Base-by-base conservation (phyloP, 1,284 basidiomycete species). In the Chalciporus piperatoides region DNA sequence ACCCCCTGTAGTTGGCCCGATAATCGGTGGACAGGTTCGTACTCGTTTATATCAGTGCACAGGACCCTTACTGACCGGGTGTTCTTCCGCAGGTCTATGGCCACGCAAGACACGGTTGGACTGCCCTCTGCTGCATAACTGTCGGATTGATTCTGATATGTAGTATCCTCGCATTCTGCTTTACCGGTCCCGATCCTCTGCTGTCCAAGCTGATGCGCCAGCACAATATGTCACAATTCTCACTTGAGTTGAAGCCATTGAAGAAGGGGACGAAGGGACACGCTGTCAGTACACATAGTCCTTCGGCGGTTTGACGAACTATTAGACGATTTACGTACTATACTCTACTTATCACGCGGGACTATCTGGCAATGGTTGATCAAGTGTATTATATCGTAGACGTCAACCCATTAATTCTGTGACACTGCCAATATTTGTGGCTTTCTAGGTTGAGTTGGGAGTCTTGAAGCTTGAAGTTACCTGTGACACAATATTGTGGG, bases 21-120 rank as follows among this genome's bases (percentile, higher is more conserved):
- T 87, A 27, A 68, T 86, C 35, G 81, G 82, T 37, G 84, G 86
- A 48, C 81, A 86, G 72, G 82, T 79, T 59, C 56, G 59, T 48
- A 9, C 19, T 41, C 14, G 10, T 19, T 36, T 44, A 36, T 21
- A 23, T 12, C 15, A 19, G 25, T 44, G 41, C 50, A 25, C 6
- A 39, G 35, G 33, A 32, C 17, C 41, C 40, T 48, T 23, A 52
- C 38, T 6, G 46, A 15, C 51, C 12, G 14, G 4, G 14, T 40
- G 25, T 55, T 48, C 49, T 46, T 30, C 28, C 23, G 8, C 46
- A 86, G 81, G 71, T 87, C 17, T 86, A 83, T 56, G 76, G 79
- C 51, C 75, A 76, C 58, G 51, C 75, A 8, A 61, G 51, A 35
- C 63, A 69, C 14, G 84, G 84, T 12, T 87, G 84, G 84, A 65